phyloP scores from a whole-genome alignment of 2,329 filamentous ascomycete genomes.

The Chaetoscypha palmicola region DNA sequence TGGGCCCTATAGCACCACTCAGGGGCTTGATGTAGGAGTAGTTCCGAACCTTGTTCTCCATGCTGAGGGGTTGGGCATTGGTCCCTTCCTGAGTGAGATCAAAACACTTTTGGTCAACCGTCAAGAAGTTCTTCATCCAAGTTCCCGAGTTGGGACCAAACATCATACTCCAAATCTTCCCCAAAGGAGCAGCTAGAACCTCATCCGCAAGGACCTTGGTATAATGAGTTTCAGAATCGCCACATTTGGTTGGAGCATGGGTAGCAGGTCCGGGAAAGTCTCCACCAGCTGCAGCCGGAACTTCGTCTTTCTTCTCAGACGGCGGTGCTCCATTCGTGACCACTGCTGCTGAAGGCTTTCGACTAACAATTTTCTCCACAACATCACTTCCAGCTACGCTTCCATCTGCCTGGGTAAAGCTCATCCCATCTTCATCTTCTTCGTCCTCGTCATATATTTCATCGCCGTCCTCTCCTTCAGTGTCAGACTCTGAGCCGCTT shows the following conservation, averaged over 20 bases:
- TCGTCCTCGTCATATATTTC: conserved; percentile 77
- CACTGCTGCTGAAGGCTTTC: conserved; percentile 63
- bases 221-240: conserved; percentile 71
- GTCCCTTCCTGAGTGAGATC: conserved; percentile 87
- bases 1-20: conserved; percentile 76
- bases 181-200: conserved; percentile 75
- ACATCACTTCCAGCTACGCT: conserved; percentile 42
- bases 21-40: conserved; percentile 93
- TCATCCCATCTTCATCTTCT: conserved; percentile 61
- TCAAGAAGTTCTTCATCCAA: conserved; percentile 83
- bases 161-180: conserved; percentile 81
- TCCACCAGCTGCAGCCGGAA: conserved; percentile 36
- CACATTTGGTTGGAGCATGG: conserved; percentile 80
- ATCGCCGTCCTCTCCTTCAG: conserved; percentile 55
- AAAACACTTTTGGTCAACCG: conserved; percentile 78
- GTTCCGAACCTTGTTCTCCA: conserved; percentile 65
- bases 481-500: conserved; percentile 48
- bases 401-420: conserved; percentile 43
- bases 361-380: conserved; percentile 54
- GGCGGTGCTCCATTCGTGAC: conserved; percentile 37
- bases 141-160: conserved; percentile 74
- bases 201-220: conserved; percentile 83
- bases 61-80: conserved; percentile 55
- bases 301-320: conserved; percentile 45
- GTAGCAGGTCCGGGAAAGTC: conserved; percentile 82